These are phyloP conservation scores for Hypoxylon crocopeplum DNA, from an alignment of 495 filamentous ascomycete genomes.

Conservation along the genomic window DNA sequence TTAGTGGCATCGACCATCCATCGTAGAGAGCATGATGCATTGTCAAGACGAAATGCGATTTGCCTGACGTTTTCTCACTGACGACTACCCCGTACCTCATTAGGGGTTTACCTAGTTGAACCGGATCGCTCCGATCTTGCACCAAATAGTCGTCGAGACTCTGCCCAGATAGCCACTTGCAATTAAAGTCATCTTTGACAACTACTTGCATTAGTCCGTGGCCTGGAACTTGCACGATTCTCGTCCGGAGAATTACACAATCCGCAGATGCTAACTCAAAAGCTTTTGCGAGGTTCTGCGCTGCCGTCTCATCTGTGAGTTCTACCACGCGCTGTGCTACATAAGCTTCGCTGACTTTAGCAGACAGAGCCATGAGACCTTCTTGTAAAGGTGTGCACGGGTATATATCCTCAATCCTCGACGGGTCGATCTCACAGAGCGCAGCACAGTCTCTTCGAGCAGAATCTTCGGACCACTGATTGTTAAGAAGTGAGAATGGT, in stretches of 20 bases:
- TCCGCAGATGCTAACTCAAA: slow-evolving; percentile 55
- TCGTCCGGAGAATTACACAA: slow-evolving; percentile 64
- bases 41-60: slow-evolving; percentile 62
- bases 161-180: slow-evolving; percentile 53
- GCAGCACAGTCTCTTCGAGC: slow-evolving; percentile 37
- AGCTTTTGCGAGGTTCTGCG: slow-evolving; percentile 54
- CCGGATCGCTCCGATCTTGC: slow-evolving; percentile 48
- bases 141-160: slow-evolving; percentile 57
- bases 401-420: slow-evolving; percentile 65
- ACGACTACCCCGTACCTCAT: slow-evolving; percentile 61
- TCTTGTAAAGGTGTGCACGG: slow-evolving; percentile 77
- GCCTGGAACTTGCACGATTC: slow-evolving; percentile 61
- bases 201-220: slow-evolving; percentile 66
- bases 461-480: slow-evolving; percentile 34
- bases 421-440: slow-evolving; percentile 38
- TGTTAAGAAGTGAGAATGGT: slow-evolving; percentile 43
- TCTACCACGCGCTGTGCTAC: slow-evolving; percentile 58
- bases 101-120: slow-evolving; percentile 62
- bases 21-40: slow-evolving; percentile 75
- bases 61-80: slow-evolving; percentile 44
- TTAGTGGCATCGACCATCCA: slow-evolving; percentile 66
- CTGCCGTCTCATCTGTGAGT: slow-evolving; percentile 38
- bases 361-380: slow-evolving; percentile 68
- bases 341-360: slow-evolving; percentile 63
- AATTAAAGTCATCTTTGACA: slow-evolving; percentile 52